These are phyloP conservation scores for Amanita polypyramis DNA, from an alignment of 768 basidiomycete genomes.

Conservation along the genomic window DNA sequence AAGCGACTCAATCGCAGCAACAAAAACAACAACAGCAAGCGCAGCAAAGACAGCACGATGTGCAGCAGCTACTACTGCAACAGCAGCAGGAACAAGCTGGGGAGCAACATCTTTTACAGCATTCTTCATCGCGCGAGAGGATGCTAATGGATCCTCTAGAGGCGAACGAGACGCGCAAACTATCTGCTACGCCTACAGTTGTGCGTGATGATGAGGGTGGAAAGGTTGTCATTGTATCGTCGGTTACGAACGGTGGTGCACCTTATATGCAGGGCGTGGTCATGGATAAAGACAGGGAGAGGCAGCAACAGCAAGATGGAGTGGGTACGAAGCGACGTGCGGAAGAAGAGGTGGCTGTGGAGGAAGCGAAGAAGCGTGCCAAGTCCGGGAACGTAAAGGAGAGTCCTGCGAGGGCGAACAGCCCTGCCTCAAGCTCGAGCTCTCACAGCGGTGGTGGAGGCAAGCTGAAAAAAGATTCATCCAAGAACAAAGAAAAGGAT, in stretches of 20 bases:
- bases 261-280: background rate
- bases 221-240: background rate
- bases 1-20: slow-evolving; percentile 13
- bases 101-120: slow-evolving; percentile 1
- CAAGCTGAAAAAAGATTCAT: slow-evolving; percentile 36
- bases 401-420: background rate
- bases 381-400: slow-evolving; percentile 26
- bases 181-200: slow-evolving; percentile 71
- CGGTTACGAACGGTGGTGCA: background rate
- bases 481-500: slow-evolving; percentile 4
- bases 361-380: slow-evolving; percentile 36
- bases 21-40: slow-evolving; percentile 26
- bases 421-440: slow-evolving; percentile 6
- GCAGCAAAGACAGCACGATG: slow-evolving; percentile 12
- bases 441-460: slow-evolving; percentile 13
- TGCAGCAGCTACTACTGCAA: slow-evolving; percentile 12
- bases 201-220: slow-evolving; percentile 41
- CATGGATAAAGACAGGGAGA: background rate
- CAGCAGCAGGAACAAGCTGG: slow-evolving; percentile 10
- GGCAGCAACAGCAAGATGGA: slow-evolving; percentile 22
- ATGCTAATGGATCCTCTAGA: slow-evolving; percentile 22
- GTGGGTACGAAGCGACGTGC: slow-evolving; percentile 27
- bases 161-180: slow-evolving; percentile 64
- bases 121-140: slow-evolving; percentile 16
- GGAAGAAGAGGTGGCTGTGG: slow-evolving; percentile 40